Evolutionary conservation across 768 basidiomycete genomes (phyloP).

Genomic region (Mrakia blollopis): DNA sequence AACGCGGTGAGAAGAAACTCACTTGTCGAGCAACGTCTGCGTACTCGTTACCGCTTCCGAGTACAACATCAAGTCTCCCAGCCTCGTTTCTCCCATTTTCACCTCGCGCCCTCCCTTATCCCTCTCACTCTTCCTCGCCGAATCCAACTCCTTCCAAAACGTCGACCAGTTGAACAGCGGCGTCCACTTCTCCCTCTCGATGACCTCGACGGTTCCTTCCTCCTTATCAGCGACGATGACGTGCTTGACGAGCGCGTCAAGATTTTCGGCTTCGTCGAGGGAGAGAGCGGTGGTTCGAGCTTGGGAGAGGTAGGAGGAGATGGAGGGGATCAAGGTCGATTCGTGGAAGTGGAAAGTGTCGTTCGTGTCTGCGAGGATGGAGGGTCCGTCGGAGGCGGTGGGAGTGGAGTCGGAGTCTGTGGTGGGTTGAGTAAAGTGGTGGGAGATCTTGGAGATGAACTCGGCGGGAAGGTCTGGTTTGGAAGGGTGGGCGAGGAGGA

Average conservation of each 20-base stretch:
- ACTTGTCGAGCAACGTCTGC: slow-evolving; percentile 92
- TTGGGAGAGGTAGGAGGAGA: slow-evolving; percentile 6
- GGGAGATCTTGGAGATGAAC: slow-evolving; percentile 48
- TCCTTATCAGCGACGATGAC: slow-evolving; percentile 32
- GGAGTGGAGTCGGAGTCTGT: neutral
- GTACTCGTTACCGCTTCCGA: slow-evolving; percentile 89
- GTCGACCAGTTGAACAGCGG: slow-evolving; percentile 65
- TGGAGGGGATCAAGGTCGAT: slow-evolving; percentile 10
- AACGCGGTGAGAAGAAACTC: slow-evolving; percentile 44
- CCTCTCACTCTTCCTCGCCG: neutral
- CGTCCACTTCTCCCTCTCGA: slow-evolving; percentile 48
- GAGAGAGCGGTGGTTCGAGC: slow-evolving; percentile 15
- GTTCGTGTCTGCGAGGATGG: slow-evolving; percentile 58
- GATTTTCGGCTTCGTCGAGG: slow-evolving; percentile 27
- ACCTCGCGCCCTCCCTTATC: slow-evolving; percentile 1
- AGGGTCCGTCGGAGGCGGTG: slow-evolving; percentile 36
- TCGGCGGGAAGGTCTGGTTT: slow-evolving; percentile 43
- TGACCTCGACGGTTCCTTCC: slow-evolving; percentile 34
- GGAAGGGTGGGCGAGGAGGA: slow-evolving; percentile 52
- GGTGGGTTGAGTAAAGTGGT: neutral
- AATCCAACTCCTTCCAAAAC: slow-evolving; percentile 58
- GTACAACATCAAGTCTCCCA: slow-evolving; percentile 76
- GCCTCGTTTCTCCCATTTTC: slow-evolving; percentile 35
- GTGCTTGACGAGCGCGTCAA: slow-evolving; percentile 19
- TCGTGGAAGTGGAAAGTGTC: slow-evolving; percentile 50